Base-by-base conservation (phyloP, 1,284 basidiomycete genomes). In the Apiotrichum mycotoxinovorans region DNA sequence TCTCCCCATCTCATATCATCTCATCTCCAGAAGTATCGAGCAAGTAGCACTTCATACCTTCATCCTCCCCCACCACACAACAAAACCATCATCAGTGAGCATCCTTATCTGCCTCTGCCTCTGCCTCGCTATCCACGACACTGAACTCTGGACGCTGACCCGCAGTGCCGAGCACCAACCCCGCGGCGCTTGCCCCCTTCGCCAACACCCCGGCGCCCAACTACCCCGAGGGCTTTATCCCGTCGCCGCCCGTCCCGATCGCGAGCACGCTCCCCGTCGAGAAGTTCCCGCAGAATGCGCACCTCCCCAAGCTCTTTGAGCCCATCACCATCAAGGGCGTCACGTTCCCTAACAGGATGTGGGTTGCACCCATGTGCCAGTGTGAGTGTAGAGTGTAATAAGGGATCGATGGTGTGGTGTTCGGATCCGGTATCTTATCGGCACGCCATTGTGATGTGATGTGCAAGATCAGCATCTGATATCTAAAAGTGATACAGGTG, bases 281-380 rank as follows among this genome's bases (percentile, higher is more conserved):
- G 71, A 57, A 41, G 25, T 56, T 25, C 26, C 58, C 58, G 17
- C 47, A 57, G 55, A 76, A 73, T 57, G 49, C 35, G 1, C 7
- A 14, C 22, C 78, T 82, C 0, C 87, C 87, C 0, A 73, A 80
- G 47, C 73, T 90, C 2, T 91, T 91, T 75, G 76, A 85, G 62
- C 84, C 87, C 3, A 67, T 91, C 50, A 85, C 79, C 2, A 80
- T 91, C 37, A 79, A 82, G 50, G 82, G 81, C 45, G 78, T 83
- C 1, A 82, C 79, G 2, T 87, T 91, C 80, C 86, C 87, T 71
- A 89, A 91, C 71, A 41, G 74, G 49, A 56, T 66, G 44, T 74
- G 68, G 66, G 73, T 74, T 22, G 67, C 86, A n/a, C 87, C 87
- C 2, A 87, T 88, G 85, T 89, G 87, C 71, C 84, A 65, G 59